Evolutionary conservation across 2,329 filamentous ascomycete species (phyloP).

Genomic region (Chaetomium sp.): DNA sequence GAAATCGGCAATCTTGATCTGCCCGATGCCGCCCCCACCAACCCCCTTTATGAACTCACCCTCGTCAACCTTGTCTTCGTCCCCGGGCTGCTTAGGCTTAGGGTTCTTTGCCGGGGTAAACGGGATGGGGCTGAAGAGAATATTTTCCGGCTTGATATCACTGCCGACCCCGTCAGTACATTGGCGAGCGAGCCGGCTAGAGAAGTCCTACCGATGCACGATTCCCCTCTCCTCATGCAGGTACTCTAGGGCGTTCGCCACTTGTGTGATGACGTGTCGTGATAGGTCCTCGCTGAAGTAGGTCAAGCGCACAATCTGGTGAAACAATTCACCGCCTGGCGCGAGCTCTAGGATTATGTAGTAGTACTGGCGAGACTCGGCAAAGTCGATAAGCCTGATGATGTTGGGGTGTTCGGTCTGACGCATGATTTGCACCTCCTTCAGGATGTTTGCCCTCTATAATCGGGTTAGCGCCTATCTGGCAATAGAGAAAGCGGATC

Average conservation of each 20-base stretch:
- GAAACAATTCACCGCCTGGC: constrained; percentile 93
- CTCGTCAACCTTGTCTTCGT: constrained; percentile 97
- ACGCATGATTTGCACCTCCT: constrained; percentile 99
- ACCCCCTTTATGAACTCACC: constrained; percentile 84
- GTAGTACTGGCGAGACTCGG: constrained; percentile 92
- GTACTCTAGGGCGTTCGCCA: constrained; percentile 92
- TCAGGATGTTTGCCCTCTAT: constrained; percentile 94
- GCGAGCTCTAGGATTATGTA: constrained; percentile 96
- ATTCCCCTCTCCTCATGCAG: constrained; percentile 93
- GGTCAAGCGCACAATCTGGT: constrained; percentile 95
- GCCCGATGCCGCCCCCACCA: constrained; percentile 86
- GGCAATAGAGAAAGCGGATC: neutral
- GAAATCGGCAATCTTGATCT: constrained; percentile 98
- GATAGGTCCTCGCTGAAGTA: constrained; percentile 98
- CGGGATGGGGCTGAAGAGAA: constrained; percentile 86
- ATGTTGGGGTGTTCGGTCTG: constrained; percentile 96
- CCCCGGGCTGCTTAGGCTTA: constrained; percentile 79
- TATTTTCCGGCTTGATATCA: constrained; percentile 98
- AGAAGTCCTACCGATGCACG: constrained; percentile 79
- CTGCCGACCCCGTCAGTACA: constrained; percentile 49
- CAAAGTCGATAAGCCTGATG: constrained; percentile 89
- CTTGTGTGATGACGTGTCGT: constrained; percentile 90
- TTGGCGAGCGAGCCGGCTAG: neutral
- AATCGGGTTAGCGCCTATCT: constrained; percentile 38
- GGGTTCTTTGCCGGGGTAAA: constrained; percentile 78